These are phyloP conservation scores for Trichoderma sp. DNA, from an alignment of 2,329 filamentous ascomycete species.

Conservation along the genomic window DNA sequence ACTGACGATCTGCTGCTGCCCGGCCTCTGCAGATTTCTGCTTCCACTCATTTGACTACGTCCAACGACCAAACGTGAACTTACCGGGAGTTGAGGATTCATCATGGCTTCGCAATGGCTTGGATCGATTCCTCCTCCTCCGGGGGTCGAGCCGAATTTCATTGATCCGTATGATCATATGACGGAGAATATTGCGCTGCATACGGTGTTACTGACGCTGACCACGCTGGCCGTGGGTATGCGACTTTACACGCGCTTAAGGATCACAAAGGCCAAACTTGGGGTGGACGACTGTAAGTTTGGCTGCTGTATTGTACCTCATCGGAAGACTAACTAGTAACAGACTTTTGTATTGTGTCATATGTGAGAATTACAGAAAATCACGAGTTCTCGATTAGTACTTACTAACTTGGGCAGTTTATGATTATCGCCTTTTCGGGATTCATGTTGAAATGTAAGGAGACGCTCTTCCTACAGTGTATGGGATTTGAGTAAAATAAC, in stretches of 20 bases:
- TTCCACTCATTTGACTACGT: neutral
- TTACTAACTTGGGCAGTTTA: neutral
- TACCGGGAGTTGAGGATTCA: neutral
- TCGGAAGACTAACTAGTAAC: neutral
- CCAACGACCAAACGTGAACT: neutral
- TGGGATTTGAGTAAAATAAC: neutral
- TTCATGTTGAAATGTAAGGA: neutral
- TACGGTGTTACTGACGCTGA: neutral
- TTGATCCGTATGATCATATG: neutral
- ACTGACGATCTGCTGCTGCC: neutral
- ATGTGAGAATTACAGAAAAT: neutral
- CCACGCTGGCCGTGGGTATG: slow-evolving; percentile 1
- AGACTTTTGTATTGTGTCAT: neutral
- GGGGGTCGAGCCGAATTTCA: neutral
- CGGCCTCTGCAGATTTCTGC: neutral
- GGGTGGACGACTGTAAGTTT: neutral
- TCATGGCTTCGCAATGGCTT: neutral
- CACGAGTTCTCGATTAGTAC: no score
- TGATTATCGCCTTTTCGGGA: neutral
- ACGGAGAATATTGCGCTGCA: neutral
- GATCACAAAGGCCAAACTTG: neutral
- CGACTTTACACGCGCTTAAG: neutral
- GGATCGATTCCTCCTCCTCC: neutral
- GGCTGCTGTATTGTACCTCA: neutral
- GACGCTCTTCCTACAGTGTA: neutral